Evolutionary conservation across 352 stramenopile species (phyloP).

Genomic region (Pythium diclinum): DNA sequence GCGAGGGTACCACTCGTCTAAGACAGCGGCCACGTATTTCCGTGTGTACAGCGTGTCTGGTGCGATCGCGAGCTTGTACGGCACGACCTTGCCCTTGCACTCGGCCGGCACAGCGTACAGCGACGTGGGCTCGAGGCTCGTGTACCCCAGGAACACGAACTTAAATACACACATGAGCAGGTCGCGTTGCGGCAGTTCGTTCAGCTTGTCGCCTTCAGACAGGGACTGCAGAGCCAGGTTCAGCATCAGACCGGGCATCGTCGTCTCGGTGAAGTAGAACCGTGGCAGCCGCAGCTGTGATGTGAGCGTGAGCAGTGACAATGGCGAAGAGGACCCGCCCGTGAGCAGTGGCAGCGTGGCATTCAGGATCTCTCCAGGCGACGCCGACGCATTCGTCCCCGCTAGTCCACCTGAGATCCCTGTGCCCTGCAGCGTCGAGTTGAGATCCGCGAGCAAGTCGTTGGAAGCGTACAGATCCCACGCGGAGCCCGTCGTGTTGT

Average conservation of each 20-base stretch:
- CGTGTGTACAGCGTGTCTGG: conserved; percentile 69
- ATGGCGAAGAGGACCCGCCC: conserved; percentile 14
- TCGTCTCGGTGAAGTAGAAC: conserved; percentile 71
- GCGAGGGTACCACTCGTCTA: conserved; percentile 63
- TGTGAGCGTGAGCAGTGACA: conserved; percentile 28
- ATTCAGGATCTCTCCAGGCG: conserved; percentile 21
- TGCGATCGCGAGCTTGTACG: conserved; percentile 72
- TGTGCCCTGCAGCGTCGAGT: conserved; percentile 9
- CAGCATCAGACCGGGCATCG: conserved; percentile 55
- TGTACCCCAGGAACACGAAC: conserved; percentile 50
- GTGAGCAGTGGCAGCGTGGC: conserved; percentile 21
- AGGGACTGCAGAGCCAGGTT: conserved; percentile 49
- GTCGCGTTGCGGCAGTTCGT: conserved; percentile 38
- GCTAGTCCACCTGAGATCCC: conserved; percentile 4
- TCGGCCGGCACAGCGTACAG: conserved; percentile 41
- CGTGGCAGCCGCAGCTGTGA: conserved; percentile 37
- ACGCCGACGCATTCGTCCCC: conserved; percentile 1
- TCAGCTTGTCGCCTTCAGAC: conserved; percentile 40
- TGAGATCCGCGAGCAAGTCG: conserved; percentile 31
- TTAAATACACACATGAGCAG: conserved; percentile 44
- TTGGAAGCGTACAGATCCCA: conserved; percentile 45
- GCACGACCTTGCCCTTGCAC: conserved; percentile 52
- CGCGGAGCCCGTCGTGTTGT: conserved; percentile 27
- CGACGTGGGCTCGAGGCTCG: conserved; percentile 35
- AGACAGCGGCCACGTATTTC: conserved; percentile 42